Evolutionary conservation across 2,329 filamentous ascomycete species (phyloP).

Genomic region (Neonectria sp.): DNA sequence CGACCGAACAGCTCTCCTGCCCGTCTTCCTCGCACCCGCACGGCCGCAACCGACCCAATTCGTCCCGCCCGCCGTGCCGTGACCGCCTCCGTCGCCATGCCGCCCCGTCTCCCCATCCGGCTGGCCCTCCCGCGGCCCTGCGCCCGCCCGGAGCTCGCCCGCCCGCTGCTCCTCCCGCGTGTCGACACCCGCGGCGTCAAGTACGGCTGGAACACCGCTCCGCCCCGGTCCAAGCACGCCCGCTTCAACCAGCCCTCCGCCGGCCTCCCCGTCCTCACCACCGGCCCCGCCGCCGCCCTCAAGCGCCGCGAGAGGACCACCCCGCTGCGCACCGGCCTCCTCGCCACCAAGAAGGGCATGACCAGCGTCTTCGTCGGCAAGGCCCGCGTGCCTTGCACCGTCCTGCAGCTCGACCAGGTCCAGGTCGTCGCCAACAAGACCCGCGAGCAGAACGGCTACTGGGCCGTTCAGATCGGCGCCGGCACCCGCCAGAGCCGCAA

Average conservation of each 20-base stretch:
- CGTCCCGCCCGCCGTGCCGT: constrained; percentile 28
- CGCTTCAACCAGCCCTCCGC: constrained; percentile 73
- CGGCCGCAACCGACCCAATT: constrained; percentile 37
- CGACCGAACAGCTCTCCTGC: constrained; percentile 14
- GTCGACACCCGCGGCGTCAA: constrained; percentile 66
- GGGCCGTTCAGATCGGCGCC: constrained; percentile 89
- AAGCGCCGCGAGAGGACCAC: constrained; percentile 71
- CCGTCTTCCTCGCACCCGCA: constrained; percentile 18
- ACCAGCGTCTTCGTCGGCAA: constrained; percentile 89
- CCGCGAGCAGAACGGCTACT: constrained; percentile 86
- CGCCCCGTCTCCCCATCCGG: constrained; percentile 61
- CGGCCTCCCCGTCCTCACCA: constrained; percentile 70
- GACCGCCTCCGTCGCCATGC: constrained; percentile 50
- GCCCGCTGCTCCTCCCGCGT: constrained; percentile 61
- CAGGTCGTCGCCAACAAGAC: constrained; percentile 93
- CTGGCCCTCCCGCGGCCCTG: constrained; percentile 60
- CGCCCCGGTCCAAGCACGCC: constrained; percentile 65
- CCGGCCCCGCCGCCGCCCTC: constrained; percentile 73
- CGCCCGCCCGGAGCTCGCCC: constrained; percentile 49
- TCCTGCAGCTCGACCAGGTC: constrained; percentile 93
- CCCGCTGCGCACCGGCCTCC: constrained; percentile 81
- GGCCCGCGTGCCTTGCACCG: constrained; percentile 86
- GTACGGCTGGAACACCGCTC: constrained; percentile 73
- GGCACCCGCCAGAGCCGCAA: constrained; percentile 83
- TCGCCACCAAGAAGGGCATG: constrained; percentile 96